These are phyloP conservation scores for Naganishia onofrii DNA, from an alignment of 768 basidiomycete genomes.

Conservation along the genomic window DNA sequence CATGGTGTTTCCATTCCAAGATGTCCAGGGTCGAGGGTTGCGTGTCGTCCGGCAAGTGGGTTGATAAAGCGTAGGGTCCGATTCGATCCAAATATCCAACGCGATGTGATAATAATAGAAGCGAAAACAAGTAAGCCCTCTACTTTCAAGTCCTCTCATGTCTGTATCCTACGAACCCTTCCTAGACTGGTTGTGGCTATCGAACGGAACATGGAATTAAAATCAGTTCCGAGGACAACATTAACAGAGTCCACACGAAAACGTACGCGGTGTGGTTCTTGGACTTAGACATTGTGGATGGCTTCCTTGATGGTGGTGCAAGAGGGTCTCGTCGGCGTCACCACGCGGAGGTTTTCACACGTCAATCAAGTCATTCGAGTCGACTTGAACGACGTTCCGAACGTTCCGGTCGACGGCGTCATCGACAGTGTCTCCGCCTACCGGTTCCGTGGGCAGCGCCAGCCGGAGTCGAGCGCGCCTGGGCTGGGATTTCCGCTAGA, in stretches of 20 bases:
- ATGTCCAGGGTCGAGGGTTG: neutral
- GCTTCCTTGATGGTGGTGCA: conserved; percentile 14
- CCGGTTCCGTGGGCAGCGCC: neutral
- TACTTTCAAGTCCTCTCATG: neutral
- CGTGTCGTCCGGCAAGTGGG: neutral
- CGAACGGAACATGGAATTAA: conserved; percentile 45
- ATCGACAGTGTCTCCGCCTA: neutral
- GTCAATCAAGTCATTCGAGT: neutral
- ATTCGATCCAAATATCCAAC: neutral
- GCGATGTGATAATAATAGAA: neutral
- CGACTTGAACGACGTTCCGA: conserved; percentile 8
- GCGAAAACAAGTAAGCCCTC: neutral
- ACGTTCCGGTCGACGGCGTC: neutral
- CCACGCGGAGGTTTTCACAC: neutral
- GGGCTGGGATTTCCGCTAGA: neutral
- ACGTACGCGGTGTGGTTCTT: conserved; percentile 73
- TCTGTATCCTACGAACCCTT: conserved; percentile 59
- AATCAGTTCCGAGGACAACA: neutral
- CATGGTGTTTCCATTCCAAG: neutral
- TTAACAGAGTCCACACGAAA: neutral
- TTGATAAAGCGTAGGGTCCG: neutral
- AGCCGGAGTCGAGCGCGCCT: conserved; percentile 1
- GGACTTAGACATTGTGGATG: conserved; percentile 80
- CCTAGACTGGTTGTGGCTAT: conserved; percentile 84
- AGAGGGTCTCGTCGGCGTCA: conserved; percentile 7